Conservation (phyloP, 345 rosid genomes). For the Syzygium aqueum region DNA sequence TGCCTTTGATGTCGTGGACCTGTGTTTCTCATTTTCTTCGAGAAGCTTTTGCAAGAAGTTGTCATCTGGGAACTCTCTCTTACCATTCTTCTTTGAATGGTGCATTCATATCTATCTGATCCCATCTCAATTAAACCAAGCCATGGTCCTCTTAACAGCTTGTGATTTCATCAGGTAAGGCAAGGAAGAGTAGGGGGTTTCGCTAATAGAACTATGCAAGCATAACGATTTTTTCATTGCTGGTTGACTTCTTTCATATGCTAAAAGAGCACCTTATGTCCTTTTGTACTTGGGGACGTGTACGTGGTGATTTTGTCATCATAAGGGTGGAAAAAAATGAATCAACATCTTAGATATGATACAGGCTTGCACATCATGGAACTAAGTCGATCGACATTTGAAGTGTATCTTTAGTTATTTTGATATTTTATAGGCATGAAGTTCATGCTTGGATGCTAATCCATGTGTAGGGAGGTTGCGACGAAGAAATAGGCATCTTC, state of each 20-base stretch:
- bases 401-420: not conserved
- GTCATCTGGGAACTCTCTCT: not conserved
- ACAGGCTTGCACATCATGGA: not conserved
- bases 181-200: not conserved
- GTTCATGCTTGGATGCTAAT: not conserved
- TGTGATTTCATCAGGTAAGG: not conserved
- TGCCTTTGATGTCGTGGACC: not conserved
- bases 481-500: conserved; percentile 75
- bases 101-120: not conserved
- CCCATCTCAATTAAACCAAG: not conserved
- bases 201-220: not conserved
- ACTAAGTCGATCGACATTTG: not conserved
- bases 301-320: not conserved
- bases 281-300: not conserved
- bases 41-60: not conserved
- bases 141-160: not conserved
- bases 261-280: not conserved
- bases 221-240: not conserved
- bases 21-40: not conserved
- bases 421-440: not conserved
- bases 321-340: not conserved
- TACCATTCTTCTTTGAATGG: not conserved
- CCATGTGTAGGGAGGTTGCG: conserved; percentile 76
- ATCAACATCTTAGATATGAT: not conserved
- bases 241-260: not conserved